phyloP scores from a whole-genome alignment of 2,329 filamentous ascomycete genomes.

The Tolypocladium endophyticum region DNA sequence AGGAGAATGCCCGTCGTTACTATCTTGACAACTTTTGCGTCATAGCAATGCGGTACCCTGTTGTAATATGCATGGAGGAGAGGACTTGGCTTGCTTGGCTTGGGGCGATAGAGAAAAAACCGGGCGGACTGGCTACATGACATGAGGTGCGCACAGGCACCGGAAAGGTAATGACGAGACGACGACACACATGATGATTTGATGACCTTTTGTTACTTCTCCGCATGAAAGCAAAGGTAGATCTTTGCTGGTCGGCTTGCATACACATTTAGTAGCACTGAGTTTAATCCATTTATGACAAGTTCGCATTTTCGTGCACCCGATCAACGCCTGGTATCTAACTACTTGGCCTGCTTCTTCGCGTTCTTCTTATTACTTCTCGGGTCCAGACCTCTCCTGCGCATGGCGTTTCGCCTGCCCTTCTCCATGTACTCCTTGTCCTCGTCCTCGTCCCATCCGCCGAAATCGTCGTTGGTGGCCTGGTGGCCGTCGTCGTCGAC shows the following conservation, averaged over 20 bases:
- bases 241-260: background rate
- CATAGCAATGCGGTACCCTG: background rate
- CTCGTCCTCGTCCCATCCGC: conserved; percentile 64
- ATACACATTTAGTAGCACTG: background rate
- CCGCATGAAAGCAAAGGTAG: conserved; percentile 1
- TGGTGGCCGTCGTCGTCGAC: conserved; percentile 35
- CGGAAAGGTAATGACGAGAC: conserved; percentile 1
- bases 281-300: background rate
- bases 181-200: conserved; percentile 2
- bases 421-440: conserved; percentile 62
- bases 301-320: background rate
- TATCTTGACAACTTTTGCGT: background rate
- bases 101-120: background rate
- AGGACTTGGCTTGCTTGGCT: background rate
- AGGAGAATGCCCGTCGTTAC: background rate
- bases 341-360: conserved; percentile 9
- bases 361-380: conserved; percentile 36
- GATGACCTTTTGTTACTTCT: conserved; percentile 4
- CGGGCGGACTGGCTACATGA: background rate
- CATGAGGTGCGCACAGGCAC: background rate
- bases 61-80: background rate
- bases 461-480: conserved; percentile 46
- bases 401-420: conserved; percentile 63
- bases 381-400: conserved; percentile 64
- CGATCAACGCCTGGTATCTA: background rate